Base-by-base conservation (phyloP, 225 moss, liverwort and hornwort species). In the Asterella californica region DNA sequence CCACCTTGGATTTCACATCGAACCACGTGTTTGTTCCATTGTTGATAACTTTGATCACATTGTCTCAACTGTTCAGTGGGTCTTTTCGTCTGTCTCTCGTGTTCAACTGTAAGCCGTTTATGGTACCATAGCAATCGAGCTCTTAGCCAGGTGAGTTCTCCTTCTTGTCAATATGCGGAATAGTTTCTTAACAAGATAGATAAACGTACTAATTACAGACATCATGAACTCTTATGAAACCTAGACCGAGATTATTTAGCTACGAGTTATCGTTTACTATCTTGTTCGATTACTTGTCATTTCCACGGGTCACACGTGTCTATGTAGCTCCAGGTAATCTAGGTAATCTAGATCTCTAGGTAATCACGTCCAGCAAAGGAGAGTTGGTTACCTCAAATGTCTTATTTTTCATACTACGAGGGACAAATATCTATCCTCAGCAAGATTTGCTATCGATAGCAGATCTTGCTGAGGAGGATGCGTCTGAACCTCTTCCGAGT, bases 91-190 rank as follows among this genome's bases (percentile, higher is more conserved):
- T 38, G 1, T 38, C 45, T 27, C 5, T 53, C 54, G 74, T 30
- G 10, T n/a, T 74, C 45, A 34, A 34, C 74, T 89, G 79, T 85
- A 93, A 93, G 94, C 93, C 77, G 97, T 94, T 75, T 97, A 97
- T 66, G 97, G 97, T 66, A 90, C 97, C 55, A 83, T 81, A 79
- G 97, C 97, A 62, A 88, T 97, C 55, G 89, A 93, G 37, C 87
- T 93, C 70, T 86, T 97, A 70, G 88, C 91, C 81, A 97, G 91
- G 93, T 89, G 18, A 75, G 77, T 15, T 30, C 9, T 63, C 4
- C 34, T 22, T 36, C 33, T 48, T 33, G 1, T 65, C 10, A 33
- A 15, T 33, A 30, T 32, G 12, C 11, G 30, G 15, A 30, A 65
- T 4, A 3, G 65, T 29, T 32, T 14, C 11, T 30, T 33, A 32